Base-by-base conservation (phyloP, 164 flowering plant genomes). In the Chimonanthus salicifolius region DNA sequence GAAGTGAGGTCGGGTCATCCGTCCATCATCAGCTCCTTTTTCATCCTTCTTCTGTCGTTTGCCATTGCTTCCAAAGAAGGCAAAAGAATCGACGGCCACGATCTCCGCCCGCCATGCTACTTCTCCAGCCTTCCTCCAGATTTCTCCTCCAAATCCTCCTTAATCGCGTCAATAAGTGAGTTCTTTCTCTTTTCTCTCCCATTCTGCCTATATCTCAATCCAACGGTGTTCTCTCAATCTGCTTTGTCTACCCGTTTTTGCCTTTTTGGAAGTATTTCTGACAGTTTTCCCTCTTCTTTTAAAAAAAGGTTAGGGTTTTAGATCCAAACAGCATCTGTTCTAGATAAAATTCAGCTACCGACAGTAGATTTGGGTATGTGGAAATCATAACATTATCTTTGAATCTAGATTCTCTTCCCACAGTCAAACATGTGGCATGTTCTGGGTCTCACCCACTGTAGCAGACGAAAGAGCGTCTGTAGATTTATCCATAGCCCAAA, bases 81-180 rank as follows among this genome's bases (percentile, higher is more conserved):
- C 33, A 33, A 33, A 33, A 33, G 33, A 33, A 33, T 33, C 33
- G 33, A 33, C 33, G 33, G 33, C 60, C n/a, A 54, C n/a, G 60
- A 54, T 54, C 20, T 54, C 49, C 60, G 2, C 47, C 33, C 67
- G 73, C 67, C 66, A 92, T 92, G 97, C 87, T 92, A 51, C 85
- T 90, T 4, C 73, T 92, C 71, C 93, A 88, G 75, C 84, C 94
- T 4, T 87, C 87, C 3, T 92, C 97, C 20, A 86, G 88, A 75
- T 92, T 87, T 80, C 90, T 92, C 10, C 90, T 90, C 10, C 90
- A 90, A 78, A 85, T 88, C 75, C 81, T 92, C 72, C 62, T 81
- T 20, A 89, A 84, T 82, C 90, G 94, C 60, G 76, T 88, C 68
- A 85, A 92, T 9, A 86, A 86, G 97, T 92, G 48, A 76, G 88